phyloP scores from a whole-genome alignment of 108 stramenopile genomes.

The Tribonema minus region DNA sequence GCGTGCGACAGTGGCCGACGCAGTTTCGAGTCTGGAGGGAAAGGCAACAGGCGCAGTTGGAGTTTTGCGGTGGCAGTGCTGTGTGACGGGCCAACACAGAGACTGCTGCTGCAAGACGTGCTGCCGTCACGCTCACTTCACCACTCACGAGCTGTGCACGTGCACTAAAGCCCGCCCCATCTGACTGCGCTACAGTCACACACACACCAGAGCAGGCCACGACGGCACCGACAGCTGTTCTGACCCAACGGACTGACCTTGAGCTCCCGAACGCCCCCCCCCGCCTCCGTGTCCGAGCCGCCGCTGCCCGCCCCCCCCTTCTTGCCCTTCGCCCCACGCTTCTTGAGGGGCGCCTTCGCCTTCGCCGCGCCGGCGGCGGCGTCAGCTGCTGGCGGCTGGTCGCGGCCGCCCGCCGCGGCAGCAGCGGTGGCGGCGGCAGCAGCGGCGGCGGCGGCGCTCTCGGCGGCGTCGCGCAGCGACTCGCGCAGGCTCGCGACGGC shows the following conservation, averaged over 20 bases:
- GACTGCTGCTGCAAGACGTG: no score
- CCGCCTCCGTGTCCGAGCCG: not conserved
- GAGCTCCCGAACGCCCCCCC: not conserved
- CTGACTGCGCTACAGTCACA: not conserved
- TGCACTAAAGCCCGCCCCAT: not conserved
- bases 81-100: not conserved
- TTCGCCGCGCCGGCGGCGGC: not conserved
- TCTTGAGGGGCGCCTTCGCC: not conserved
- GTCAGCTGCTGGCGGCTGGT: not conserved
- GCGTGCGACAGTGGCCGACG: no score
- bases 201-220: not conserved
- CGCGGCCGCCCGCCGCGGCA: not conserved
- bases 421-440: not conserved
- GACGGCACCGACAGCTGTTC: not conserved
- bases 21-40: no score
- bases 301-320: conserved; percentile 5
- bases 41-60: no score
- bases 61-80: not conserved
- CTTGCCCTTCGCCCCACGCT: conserved; percentile 12
- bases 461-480: not conserved
- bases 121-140: not conserved
- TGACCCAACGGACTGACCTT: no score
- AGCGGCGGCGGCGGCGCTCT: not conserved
- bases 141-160: not conserved
- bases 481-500: not conserved